phyloP scores from a whole-genome alignment of 192 early-diverging fungal species.

The Lunasporangiospora selenospora region DNA sequence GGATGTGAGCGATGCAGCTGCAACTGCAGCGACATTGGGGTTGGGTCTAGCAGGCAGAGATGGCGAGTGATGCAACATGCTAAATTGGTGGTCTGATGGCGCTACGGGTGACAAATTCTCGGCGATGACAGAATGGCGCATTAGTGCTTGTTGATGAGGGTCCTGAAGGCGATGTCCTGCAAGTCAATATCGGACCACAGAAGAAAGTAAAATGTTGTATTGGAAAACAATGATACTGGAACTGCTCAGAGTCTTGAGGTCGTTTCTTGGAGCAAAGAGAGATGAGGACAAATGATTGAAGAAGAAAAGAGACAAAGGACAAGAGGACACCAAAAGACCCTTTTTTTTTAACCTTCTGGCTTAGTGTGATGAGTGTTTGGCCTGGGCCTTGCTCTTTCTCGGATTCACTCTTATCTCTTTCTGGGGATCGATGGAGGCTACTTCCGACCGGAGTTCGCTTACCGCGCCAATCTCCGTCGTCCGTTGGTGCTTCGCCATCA shows the following conservation, averaged over 20 bases:
- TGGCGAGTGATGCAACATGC: conserved; percentile 12
- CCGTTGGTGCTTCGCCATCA: too few relatives aligned
- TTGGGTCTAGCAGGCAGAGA: neutral
- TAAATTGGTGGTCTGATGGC: conserved; percentile 21
- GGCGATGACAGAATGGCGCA: conserved; percentile 34
- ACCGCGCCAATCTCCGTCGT: too few relatives aligned
- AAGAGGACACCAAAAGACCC: too few relatives aligned
- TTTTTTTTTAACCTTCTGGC: too few relatives aligned
- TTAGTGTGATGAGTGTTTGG: too few relatives aligned
- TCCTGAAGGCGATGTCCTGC: neutral
- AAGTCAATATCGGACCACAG: too few relatives aligned
- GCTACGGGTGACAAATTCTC: conserved; percentile 16
- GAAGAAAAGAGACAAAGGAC: neutral
- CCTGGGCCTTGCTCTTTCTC: too few relatives aligned
- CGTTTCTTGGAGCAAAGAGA: neutral
- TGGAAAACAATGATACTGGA: neutral
- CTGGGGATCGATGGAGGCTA: too few relatives aligned
- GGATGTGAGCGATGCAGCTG: conserved; percentile 2
- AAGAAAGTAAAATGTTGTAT: conserved; percentile 2
- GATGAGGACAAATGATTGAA: neutral
- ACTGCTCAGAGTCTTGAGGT: neutral
- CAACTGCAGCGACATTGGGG: conserved; percentile 1
- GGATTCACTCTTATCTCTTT: too few relatives aligned
- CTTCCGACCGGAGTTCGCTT: too few relatives aligned
- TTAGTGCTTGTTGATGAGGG: neutral